Percentiles rank a stretch among this genome's conserved stretches.
These are phyloP conservation scores for Claviceps sp. DNA, from an alignment of 2,329 filamentous ascomycete genomes.

Conservation along the genomic window DNA sequence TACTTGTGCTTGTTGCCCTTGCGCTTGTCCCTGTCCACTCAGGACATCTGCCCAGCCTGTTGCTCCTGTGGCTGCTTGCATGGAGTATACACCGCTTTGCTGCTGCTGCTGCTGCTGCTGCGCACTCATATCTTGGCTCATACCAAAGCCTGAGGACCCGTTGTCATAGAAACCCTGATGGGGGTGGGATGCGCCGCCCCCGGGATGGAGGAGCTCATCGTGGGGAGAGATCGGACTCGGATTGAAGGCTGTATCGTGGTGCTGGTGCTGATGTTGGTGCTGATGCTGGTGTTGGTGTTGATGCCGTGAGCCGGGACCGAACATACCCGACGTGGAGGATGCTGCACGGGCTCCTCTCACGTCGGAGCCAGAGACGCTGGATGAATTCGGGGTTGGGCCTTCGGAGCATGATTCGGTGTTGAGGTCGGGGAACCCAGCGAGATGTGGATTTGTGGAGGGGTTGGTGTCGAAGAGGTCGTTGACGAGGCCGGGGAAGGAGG, in stretches of 20 bases:
- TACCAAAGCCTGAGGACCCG: constrained; percentile 22
- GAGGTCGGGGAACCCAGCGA: too few relatives aligned
- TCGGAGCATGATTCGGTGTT: too few relatives aligned
- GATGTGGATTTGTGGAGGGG: too few relatives aligned
- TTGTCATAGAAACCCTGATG: constrained; percentile 28
- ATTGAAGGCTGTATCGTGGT: constrained; percentile 31
- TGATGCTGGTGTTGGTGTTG: neutral
- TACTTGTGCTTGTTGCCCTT: constrained; percentile 8
- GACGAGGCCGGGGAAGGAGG: too few relatives aligned
- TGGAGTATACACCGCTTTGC: neutral
- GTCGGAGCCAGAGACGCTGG: too few relatives aligned
- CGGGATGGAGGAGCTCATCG: constrained; percentile 24
- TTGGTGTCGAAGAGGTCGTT: too few relatives aligned
- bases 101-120: constrained; percentile 15
- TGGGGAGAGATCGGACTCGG: constrained; percentile 36
- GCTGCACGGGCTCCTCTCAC: too few relatives aligned
- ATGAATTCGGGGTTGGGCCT: too few relatives aligned
- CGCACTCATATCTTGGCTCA: constrained; percentile 11
- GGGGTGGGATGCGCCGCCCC: constrained; percentile 8
- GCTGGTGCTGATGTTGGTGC: neutral
- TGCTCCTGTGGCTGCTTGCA: constrained; percentile 13
- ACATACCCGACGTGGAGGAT: too few relatives aligned
- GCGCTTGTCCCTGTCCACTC: constrained; percentile 19
- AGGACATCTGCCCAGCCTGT: constrained; percentile 29
- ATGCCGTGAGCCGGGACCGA: neutral